Percentiles rank a stretch among this genome's conserved stretches.
Conservation (phyloP, 495 filamentous ascomycete genomes). For the Neurospora tetraspora region DNA sequence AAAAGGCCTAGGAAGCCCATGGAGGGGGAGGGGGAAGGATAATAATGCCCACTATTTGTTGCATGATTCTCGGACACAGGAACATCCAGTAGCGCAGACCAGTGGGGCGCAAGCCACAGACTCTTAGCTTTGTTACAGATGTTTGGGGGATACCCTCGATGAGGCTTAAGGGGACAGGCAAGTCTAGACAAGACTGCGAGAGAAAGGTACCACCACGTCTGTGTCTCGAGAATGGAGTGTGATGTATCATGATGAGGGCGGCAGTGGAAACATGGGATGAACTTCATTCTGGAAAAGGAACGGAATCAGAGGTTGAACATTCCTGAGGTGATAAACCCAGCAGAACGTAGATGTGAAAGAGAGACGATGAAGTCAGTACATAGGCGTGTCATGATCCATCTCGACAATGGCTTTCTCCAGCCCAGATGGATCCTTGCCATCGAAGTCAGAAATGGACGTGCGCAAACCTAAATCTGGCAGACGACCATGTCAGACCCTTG, state of each 20-base stretch:
- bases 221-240: constrained; percentile 13
- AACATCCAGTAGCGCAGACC: constrained; percentile 25
- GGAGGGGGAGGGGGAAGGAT: constrained; percentile 24
- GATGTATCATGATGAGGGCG: not conserved
- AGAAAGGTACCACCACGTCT: constrained; percentile 6
- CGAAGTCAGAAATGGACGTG: constrained; percentile 15
- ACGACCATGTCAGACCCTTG: constrained; percentile 19
- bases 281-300: constrained; percentile 6
- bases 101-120: constrained; percentile 17
- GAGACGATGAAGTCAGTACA: not conserved
- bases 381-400: not conserved
- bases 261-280: not conserved
- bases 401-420: not conserved
- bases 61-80: constrained; percentile 26
- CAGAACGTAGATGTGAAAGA: not conserved
- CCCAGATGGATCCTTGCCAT: not conserved
- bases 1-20: constrained; percentile 11
- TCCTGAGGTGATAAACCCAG: not conserved
- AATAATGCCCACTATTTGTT: constrained; percentile 27
- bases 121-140: constrained; percentile 31
- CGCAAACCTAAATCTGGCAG: constrained; percentile 59
- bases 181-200: not conserved
- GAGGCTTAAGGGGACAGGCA: constrained; percentile 6
- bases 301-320: not conserved
- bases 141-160: constrained; percentile 19